These are phyloP conservation scores for Sapria himalayana DNA, from an alignment of 345 rosid species.

Conservation along the genomic window DNA sequence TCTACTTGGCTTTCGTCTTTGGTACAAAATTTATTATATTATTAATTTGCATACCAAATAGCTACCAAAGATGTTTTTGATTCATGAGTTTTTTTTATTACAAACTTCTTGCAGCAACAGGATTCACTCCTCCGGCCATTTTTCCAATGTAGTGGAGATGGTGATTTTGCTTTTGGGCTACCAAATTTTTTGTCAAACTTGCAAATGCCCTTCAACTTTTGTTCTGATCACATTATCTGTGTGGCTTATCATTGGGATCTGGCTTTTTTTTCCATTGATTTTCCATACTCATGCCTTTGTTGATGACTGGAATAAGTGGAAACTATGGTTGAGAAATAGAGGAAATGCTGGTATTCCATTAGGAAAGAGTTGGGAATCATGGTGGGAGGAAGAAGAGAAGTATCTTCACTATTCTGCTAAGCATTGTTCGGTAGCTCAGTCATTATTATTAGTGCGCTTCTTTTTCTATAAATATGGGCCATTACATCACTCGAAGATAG, in stretches of 20 bases:
- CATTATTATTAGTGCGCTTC: slow-evolving; percentile 29
- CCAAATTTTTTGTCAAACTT: slow-evolving; percentile 25
- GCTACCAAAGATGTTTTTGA: too few species aligned
- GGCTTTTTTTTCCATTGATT: slow-evolving; percentile 52
- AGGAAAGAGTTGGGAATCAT: slow-evolving; percentile 54
- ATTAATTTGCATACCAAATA: too few species aligned
- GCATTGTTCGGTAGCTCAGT: slow-evolving; percentile 25
- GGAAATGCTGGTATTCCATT: slow-evolving; percentile 46
- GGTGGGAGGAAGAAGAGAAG: slow-evolving; percentile 51
- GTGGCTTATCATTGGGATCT: slow-evolving; percentile 45
- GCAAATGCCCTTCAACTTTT: slow-evolving; percentile 23
- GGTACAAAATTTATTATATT: too few species aligned
- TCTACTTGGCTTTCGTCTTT: too few species aligned
- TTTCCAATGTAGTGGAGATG: slow-evolving; percentile 44
- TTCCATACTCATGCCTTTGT: slow-evolving; percentile 55
- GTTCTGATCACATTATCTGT: slow-evolving; percentile 30
- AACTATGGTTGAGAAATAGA: slow-evolving; percentile 31
- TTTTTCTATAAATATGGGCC: slow-evolving; percentile 45
- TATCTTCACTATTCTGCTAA: slow-evolving; percentile 32
- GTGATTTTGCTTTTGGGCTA: slow-evolving; percentile 39
- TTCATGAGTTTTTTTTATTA: too few species aligned
- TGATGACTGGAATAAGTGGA: slow-evolving; percentile 66
- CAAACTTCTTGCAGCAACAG: too few species aligned
- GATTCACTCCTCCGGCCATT: slow-evolving; percentile 48
- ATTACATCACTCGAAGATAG: slow-evolving; percentile 30